A percentile compares a stretch with the other conserved stretches of the same genome.
These are phyloP conservation scores for Aurantiochytrium sp. DNA, from an alignment of 108 stramenopile species.

Conservation along the genomic window DNA sequence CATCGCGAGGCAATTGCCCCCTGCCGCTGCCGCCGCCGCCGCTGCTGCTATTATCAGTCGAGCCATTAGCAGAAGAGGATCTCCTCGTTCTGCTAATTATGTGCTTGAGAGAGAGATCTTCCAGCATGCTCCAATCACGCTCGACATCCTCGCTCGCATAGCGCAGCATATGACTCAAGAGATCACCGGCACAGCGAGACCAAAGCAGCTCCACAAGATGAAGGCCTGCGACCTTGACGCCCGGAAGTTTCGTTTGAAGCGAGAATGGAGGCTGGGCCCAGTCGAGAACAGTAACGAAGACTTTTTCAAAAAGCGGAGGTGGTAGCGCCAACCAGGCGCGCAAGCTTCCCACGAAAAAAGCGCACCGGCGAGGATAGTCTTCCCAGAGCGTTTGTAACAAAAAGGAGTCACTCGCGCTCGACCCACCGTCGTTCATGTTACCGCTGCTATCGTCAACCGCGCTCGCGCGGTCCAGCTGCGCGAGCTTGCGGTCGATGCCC, in stretches of 20 bases:
- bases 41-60: no score
- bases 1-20: background rate
- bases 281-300: background rate
- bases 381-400: background rate
- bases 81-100: no score
- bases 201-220: background rate
- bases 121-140: background rate
- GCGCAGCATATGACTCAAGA: background rate
- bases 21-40: no score
- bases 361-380: background rate
- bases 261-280: background rate
- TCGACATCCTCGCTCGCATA: background rate
- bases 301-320: background rate
- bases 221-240: background rate
- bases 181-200: background rate
- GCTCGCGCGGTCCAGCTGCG: background rate
- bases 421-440: background rate
- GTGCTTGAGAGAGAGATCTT: background rate
- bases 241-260: background rate
- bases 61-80: no score
- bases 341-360: background rate
- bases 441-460: background rate
- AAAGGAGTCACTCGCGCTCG: background rate
- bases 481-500: background rate
- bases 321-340: background rate